A percentile compares a stretch with the other conserved stretches of the same genome.
Evolutionary conservation across 2,329 filamentous ascomycete genomes (phyloP).

Genomic region (Ophiostoma fasciatum): DNA sequence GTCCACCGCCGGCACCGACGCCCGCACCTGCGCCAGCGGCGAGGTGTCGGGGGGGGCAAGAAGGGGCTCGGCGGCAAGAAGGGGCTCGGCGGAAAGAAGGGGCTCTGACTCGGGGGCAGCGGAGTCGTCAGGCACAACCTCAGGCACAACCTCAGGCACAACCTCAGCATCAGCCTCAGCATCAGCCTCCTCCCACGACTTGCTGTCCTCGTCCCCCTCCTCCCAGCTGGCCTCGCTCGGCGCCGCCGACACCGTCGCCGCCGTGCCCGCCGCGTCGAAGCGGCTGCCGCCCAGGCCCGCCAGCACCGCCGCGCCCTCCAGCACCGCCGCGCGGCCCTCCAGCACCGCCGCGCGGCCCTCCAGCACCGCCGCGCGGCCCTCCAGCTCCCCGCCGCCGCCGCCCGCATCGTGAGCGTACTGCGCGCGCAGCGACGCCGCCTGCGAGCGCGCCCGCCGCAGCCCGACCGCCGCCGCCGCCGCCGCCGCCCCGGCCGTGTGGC

Average conservation of each 20-base stretch:
- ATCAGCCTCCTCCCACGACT: background rate
- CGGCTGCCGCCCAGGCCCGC: conserved; percentile 31
- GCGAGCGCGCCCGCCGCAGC: conserved; percentile 8
- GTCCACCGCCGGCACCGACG: conserved; percentile 63
- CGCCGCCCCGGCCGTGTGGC: background rate
- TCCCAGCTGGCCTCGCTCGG: conserved; percentile 28
- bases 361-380: conserved; percentile 24
- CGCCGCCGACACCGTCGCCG: conserved; percentile 30
- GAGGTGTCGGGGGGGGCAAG: conserved; percentile 49
- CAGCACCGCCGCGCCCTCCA: conserved; percentile 35
- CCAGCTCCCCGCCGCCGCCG: conserved; percentile 13
- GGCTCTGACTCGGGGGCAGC: conserved; percentile 6
- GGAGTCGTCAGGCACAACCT: too few relatives aligned
- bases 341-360: conserved; percentile 37
- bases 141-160: too few relatives aligned
- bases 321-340: conserved; percentile 34
- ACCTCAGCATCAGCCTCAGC: too few relatives aligned
- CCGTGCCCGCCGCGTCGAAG: conserved; percentile 28
- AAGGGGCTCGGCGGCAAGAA: conserved; percentile 26
- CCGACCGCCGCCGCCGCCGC: background rate
- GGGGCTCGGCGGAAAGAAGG: conserved; percentile 16
- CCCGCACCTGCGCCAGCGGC: conserved; percentile 64
- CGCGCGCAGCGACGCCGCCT: conserved; percentile 8
- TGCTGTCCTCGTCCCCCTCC: conserved; percentile 6
- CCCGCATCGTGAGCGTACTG: too few relatives aligned